Conservation (phyloP, 2,329 filamentous ascomycete species). For the Trichoderma afroharzianum region DNA sequence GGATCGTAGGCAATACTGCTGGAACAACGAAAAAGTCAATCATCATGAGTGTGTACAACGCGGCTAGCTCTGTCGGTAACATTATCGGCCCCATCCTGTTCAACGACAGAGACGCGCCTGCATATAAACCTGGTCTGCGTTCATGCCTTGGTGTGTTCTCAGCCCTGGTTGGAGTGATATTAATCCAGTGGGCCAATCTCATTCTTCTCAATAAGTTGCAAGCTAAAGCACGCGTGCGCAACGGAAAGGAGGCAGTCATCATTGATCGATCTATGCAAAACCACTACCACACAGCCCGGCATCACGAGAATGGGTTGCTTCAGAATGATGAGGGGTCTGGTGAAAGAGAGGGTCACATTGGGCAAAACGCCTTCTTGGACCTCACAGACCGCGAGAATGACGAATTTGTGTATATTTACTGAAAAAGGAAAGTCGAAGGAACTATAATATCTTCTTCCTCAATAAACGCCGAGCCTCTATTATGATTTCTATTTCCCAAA, state of each 20-base stretch:
- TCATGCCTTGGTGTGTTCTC: conserved; percentile 53
- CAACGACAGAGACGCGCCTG: conserved; percentile 52
- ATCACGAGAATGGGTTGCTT: conserved; percentile 19
- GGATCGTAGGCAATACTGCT: conserved; percentile 66
- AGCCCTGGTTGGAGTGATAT: conserved; percentile 48
- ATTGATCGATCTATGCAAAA: conserved; percentile 59
- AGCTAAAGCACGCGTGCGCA: conserved; percentile 48
- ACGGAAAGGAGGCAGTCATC: conserved; percentile 59
- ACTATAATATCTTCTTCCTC: background rate
- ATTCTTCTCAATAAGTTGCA: conserved; percentile 56
- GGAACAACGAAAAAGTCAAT: conserved; percentile 65
- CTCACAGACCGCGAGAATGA: conserved; percentile 64
- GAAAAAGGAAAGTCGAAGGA: conserved; percentile 4
- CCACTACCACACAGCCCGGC: conserved; percentile 34
- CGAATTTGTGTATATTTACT: conserved; percentile 64
- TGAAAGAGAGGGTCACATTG: conserved; percentile 29
- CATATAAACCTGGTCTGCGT: conserved; percentile 55
- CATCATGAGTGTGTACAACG: conserved; percentile 62
- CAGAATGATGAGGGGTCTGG: background rate
- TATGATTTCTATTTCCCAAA: background rate
- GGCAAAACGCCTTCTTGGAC: conserved; percentile 54
- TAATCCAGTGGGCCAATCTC: conserved; percentile 53
- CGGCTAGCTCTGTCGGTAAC: conserved; percentile 59
- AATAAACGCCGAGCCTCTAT: background rate
- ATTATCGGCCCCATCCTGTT: conserved; percentile 66